Base-by-base conservation (phyloP, 2,329 filamentous ascomycete species). In the Colletotrichum sp. region DNA sequence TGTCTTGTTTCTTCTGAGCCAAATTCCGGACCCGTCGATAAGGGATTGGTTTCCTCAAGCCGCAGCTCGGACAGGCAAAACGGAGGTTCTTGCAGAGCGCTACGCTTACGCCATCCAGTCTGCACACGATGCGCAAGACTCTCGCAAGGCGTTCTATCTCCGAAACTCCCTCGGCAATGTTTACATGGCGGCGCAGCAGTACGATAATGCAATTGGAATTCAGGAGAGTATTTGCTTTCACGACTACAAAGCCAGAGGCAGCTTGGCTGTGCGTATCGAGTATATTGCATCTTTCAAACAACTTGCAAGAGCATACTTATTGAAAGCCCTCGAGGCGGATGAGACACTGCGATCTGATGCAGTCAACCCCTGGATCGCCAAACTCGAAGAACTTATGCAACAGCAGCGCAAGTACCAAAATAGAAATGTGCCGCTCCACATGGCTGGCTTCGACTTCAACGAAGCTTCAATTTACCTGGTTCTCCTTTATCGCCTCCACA, bases 361-460 rank as follows among this genome's bases (percentile, higher is more conserved):
- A 16, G 83, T 83, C 1, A 71, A 77, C 2, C 73, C 66, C 0
- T 87, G 85, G 84, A 79, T 87, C 10, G 49, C 72, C 5, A 83
- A 83, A 68, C 79, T 87, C 2, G 82, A 86, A 69, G 78, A 78
- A 60, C 81, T 87, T 7, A 83, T 83, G 71, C 71, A 78, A 7
- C 84, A 86, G 79, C 85, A 87, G 66, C 81, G 80, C 69, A 80
- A 81, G 30, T 84, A 87, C 24, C 84, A 85, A 66, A 85, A 85
- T 68, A 79, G 81, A 5, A 82, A 87, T 26, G 85, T 87, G 77
- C 86, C 86, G 5, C 78, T 84, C 24, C 81, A 83, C 71, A 85
- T 87, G 79, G 82, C 85, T 2, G 86, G 86, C 0, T 85, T 85
- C 1, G 86, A 87, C 39, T 82, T 86, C 75, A 87, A 87, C 67